Base-by-base conservation (phyloP, 2,329 filamentous ascomycete genomes). In the Talaromyces sp. region DNA sequence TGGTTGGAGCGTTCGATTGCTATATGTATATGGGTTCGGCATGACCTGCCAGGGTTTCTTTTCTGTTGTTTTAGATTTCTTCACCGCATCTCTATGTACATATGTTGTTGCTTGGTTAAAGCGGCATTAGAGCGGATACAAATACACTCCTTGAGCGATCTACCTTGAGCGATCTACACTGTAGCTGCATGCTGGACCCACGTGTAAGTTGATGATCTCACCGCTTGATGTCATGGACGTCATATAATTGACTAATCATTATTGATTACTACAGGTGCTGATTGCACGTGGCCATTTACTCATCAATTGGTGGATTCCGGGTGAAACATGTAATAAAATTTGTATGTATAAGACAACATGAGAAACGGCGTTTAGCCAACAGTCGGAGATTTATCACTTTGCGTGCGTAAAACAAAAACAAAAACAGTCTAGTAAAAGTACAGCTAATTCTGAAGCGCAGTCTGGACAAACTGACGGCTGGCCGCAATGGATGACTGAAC, bases 401-500 rank as follows among this genome's bases (percentile, higher is more conserved):
- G 36, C 36, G 17, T 39, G 36, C 36, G 8, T 5, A n/a, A n/a
- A 39, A 39, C 33, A 19, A 47, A 47, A 19, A 25, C 8, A 47
- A 22, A 47, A 25, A 10, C 13, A 47, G 9, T 25, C 19, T 47
- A 47, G 15, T 39, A 51, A 51, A 53, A 53, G 15, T 53, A 53
- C 32, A 57, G 27, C 49, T 47, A 58, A 5, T 32, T 58, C 42
- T 22, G 42, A 51, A 58, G 42, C 25, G 8, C 15, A 22, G 55
- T 36, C 58, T 59, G 58, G 8, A 27, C 52, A 4, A 9, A 44
- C 1, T 53, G 49, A 6, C 49, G 49, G 49, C 25, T 53, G 17
- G 28, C 25, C 11, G n/a, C 30, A 44, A 59, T 28, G 6, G 49
- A 39, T 32, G 51, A 59, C 39, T 59, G 58, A 47, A 42, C 58